Base-by-base conservation (phyloP, 2,329 filamentous ascomycete species). In the Cercospora sp. region DNA sequence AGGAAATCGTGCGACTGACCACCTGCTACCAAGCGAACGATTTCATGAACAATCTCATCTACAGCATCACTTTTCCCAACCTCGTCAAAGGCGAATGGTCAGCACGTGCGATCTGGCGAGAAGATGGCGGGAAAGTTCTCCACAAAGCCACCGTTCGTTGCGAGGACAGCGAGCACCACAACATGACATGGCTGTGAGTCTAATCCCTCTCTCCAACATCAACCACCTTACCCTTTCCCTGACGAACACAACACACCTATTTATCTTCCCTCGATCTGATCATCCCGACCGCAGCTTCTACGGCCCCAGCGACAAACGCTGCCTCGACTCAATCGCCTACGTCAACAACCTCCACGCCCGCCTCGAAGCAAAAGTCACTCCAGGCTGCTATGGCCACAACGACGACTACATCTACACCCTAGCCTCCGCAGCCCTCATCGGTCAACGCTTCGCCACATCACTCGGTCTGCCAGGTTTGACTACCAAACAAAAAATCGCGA, bases 341-440 rank as follows among this genome's bases (percentile, higher is more conserved):
- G 36, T 65, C 36, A 65, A 65, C 40, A 57, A 65, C 57, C 20
- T 42, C 8, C 63, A 65, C 20, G 63, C 63, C 36, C 57, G 57
- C 28, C 23, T 65, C 30, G 55, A 65, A 26, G 26, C 60, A 30
- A 57, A 65, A 42, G 57, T 60, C 16, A 65, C 63, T 9, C 63
- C 63, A 4, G 57, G 33, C 33, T 40, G 33, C 33, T 40, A 40
- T 5, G 33, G 33, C 5, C 33, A 40, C 13, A 40, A 40, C 2
- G 12, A 40, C 5, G 33, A 40, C 5, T 40, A 40, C 13, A 3
- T 40, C 13, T 16, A 40, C 33, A 40, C 33, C 1, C 16, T 40
- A 40, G 33, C 33, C 13, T 40, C 33, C 12, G 33, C 33, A 3
- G 33, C 33, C 5, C 33, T 40, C 5, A 40, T 40, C 33, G 33